phyloP scores from a whole-genome alignment of 1,284 basidiomycete genomes.

The Acaromyces ingoldii region DNA sequence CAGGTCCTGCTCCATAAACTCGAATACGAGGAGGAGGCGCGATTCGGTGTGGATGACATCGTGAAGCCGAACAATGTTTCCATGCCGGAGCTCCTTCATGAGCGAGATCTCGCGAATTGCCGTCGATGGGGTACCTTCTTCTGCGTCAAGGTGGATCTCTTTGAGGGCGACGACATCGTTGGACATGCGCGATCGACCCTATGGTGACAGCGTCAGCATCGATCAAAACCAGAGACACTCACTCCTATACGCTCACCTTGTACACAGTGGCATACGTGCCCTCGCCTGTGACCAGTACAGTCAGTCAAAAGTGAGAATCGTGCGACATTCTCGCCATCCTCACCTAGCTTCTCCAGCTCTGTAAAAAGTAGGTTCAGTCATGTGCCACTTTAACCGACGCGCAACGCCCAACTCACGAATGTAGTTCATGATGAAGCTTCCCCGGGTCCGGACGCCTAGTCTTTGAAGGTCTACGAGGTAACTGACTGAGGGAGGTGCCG shows the following conservation, averaged over 20 bases:
- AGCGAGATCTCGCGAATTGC: conserved; percentile 92
- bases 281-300: conserved; percentile 24
- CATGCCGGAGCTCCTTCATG: conserved; percentile 93
- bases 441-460: no score
- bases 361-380: neutral
- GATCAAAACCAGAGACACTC: neutral
- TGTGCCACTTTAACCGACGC: neutral
- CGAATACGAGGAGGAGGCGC: conserved; percentile 96
- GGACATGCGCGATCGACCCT: conserved; percentile 45
- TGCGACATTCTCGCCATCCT: neutral
- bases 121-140: conserved; percentile 89
- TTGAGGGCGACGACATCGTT: conserved; percentile 60
- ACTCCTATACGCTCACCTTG: conserved; percentile 19
- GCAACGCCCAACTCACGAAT: conserved; percentile 24
- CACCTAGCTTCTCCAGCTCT: conserved; percentile 49
- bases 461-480: no score
- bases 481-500: no score
- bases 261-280: conserved; percentile 51
- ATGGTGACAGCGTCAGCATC: neutral
- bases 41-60: conserved; percentile 94
- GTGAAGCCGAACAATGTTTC: conserved; percentile 90
- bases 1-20: conserved; percentile 95
- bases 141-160: conserved; percentile 90
- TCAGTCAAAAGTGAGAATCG: neutral
- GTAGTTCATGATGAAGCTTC: no score